Evolutionary conservation across 148 eudicot genomes (phyloP).

Genomic region (Camellia sinensis): DNA sequence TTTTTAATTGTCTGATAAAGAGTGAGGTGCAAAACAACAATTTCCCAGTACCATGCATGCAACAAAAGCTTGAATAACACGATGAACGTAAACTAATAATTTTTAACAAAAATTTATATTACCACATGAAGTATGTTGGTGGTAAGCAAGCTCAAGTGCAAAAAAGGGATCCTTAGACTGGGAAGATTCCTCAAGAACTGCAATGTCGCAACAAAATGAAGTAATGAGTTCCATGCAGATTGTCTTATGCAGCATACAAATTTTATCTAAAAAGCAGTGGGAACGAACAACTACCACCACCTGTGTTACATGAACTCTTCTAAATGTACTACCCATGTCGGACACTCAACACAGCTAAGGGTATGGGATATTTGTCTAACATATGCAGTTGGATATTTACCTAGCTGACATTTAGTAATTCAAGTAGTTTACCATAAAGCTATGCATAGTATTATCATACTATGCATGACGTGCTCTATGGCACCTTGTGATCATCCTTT

Average conservation of each 20-base stretch:
- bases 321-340: no score
- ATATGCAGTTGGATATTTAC: no score
- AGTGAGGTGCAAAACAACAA: neutral
- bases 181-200: constrained; percentile 47
- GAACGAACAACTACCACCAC: neutral
- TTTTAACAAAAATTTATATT: constrained; percentile 5
- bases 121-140: constrained; percentile 32
- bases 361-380: no score
- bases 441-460: no score
- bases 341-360: no score
- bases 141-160: constrained; percentile 29
- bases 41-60: neutral
- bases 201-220: constrained; percentile 12
- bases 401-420: no score
- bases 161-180: constrained; percentile 43
- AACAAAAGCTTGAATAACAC: neutral
- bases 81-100: neutral
- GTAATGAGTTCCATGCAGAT: neutral
- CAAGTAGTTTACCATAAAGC: no score
- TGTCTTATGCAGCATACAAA: neutral
- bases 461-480: no score
- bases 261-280: neutral
- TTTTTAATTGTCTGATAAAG: neutral
- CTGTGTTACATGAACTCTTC: no score
- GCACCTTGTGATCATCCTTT: no score